Evolutionary conservation across 768 basidiomycete species (phyloP), one percentile per base, ranked within the genome.

Genomic region (Lenzites betulinus): DNA sequence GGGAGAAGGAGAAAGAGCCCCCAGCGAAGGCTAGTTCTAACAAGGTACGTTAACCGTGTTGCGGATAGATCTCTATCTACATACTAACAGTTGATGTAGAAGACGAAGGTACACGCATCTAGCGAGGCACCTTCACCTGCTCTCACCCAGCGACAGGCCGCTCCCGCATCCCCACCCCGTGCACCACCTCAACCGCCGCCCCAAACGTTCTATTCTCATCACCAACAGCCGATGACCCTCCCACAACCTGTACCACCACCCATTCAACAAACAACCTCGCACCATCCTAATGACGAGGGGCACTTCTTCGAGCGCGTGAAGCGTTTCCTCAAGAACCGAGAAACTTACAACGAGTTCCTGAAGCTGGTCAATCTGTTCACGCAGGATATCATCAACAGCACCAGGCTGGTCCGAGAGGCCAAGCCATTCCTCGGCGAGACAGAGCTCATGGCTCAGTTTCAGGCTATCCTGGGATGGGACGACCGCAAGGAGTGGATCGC

Each of bases 361-460:
- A 97, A 95, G 70, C 78, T 98, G 46, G 83, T 98, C 66, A 98
- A 98, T 73, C 81, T 99, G 2, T 99, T 95, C 70, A 91, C 93
- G 2, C 93, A 96, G 70, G 93, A 95, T 61, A 86, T 92, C 69
- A 96, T 99, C 66, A 95, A 98, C 67, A 85, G 87, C 1, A 83
- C 87, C 25, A 85, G 89, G 16, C 82, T 98, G 9, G 82, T 98
- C 49, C 86, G 90, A 64, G 90, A 95, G 67, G 86, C 87, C 35
- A 79, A 84, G 23, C 82, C 86, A 60, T 98, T 92, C 71, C 77
- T 87, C 73, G 73, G 79, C 0, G 89, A 93, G 7, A 82, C 84
- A 13, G 93, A 95, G 46, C 76, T 97, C 20, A 84, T 92, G 81
- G 80, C 79, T 42, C 87, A 89, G 66, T 93, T 96, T 71, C 88